phyloP scores from a whole-genome alignment of 768 basidiomycete species.

The Cubamyces sp. region DNA sequence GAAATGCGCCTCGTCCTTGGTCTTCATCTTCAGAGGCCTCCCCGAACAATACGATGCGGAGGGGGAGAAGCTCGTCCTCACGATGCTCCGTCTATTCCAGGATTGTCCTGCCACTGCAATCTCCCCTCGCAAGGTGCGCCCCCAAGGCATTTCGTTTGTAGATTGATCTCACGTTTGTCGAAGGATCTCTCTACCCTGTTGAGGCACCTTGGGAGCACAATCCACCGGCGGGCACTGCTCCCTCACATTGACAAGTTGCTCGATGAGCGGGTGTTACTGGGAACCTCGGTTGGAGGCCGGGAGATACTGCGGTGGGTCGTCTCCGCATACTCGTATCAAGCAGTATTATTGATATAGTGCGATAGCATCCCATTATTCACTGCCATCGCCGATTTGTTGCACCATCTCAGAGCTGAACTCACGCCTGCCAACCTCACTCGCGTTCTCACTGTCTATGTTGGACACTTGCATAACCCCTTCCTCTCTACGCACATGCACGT shows the following conservation, averaged over 20 bases:
- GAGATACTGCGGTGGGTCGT: conserved; percentile 75
- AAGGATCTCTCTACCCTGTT: conserved; percentile 94
- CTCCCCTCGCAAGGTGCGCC: conserved; percentile 71
- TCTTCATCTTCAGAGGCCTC: conserved; percentile 80
- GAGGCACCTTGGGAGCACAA: conserved; percentile 82
- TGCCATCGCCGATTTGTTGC: conserved; percentile 90
- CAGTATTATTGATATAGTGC: background rate
- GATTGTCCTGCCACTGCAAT: conserved; percentile 91
- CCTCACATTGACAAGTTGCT: conserved; percentile 87
- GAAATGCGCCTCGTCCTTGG: conserved; percentile 93
- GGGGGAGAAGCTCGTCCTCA: conserved; percentile 78
- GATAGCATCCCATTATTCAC: conserved; percentile 80
- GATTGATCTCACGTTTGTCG: background rate
- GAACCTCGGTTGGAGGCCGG: conserved; percentile 78
- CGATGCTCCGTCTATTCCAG: conserved; percentile 85
- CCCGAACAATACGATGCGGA: conserved; percentile 70
- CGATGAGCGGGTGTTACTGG: conserved; percentile 88
- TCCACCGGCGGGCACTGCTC: conserved; percentile 77
- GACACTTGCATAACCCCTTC: conserved; percentile 87
- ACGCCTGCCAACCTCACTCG: conserved; percentile 73
- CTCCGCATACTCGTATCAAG: background rate
- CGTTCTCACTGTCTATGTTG: conserved; percentile 83
- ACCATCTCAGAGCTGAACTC: conserved; percentile 86
- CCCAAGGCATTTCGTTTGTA: background rate
- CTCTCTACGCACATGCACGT: conserved; percentile 83